A percentile compares a stretch with the other conserved stretches of the same genome.
Evolutionary conservation across 257 asterid species (phyloP).

Genomic region (Osmanthus fragrans): DNA sequence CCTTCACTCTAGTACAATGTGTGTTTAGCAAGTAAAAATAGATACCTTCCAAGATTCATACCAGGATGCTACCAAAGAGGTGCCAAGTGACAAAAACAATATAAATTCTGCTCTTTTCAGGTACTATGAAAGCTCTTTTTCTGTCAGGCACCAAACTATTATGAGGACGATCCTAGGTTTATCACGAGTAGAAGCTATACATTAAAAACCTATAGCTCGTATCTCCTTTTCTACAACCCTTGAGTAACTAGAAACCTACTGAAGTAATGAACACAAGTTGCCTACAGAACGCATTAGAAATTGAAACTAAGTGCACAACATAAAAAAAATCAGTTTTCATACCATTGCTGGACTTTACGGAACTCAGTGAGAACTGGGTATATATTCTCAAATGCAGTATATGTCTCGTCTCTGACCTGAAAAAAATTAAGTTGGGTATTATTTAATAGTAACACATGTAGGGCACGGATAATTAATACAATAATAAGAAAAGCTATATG

Average conservation of each 20-base stretch:
- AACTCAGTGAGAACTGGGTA: constrained; percentile 89
- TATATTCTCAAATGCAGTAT: constrained; percentile 86
- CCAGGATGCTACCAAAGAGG: not conserved
- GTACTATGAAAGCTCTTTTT: not conserved
- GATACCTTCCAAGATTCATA: not conserved
- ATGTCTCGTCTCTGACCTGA: constrained; percentile 92
- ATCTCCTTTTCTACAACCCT: not conserved
- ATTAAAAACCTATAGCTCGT: not conserved
- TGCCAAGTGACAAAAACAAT: not conserved
- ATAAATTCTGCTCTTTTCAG: not conserved
- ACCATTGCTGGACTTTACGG: constrained; percentile 95
- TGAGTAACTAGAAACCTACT: not conserved
- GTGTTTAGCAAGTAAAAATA: not conserved
- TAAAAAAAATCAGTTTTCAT: constrained; percentile 19
- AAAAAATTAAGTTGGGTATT: not conserved
- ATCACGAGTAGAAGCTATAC: not conserved
- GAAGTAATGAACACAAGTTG: constrained; percentile 12
- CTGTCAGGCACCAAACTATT: not conserved
- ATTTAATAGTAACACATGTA: not conserved
- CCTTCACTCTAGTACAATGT: not conserved
- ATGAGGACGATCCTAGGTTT: not conserved
- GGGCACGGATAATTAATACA: not conserved
- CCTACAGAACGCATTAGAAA: constrained; percentile 16
- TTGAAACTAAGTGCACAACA: not conserved
- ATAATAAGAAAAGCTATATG: constrained; percentile 2